phyloP scores from a whole-genome alignment of 83 land plant species.

The Picea abies region DNA sequence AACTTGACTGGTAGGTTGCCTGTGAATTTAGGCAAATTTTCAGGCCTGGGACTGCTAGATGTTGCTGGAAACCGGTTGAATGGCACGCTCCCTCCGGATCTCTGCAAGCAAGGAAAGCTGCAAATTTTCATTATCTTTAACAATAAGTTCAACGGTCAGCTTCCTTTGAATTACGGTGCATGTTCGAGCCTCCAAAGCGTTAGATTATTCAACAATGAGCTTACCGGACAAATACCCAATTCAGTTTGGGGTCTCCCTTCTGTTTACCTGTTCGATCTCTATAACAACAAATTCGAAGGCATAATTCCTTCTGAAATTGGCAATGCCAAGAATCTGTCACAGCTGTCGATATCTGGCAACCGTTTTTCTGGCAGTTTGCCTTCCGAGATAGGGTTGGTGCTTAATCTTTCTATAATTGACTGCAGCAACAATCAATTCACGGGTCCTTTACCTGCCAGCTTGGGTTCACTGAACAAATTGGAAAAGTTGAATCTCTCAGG shows the following conservation, averaged over 20 bases:
- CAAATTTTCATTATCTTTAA: constrained; percentile 11
- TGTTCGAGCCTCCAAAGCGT: constrained; percentile 15
- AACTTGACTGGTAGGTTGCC: constrained; percentile 26
- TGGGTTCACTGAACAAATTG: constrained; percentile 30
- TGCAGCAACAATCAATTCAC: constrained; percentile 36
- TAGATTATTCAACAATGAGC: constrained; percentile 5
- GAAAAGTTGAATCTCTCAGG: constrained; percentile 37
- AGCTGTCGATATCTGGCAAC: constrained; percentile 29
- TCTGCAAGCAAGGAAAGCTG: constrained; percentile 15
- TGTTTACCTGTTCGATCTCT: constrained; percentile 6
- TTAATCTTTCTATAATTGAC: constrained; percentile 27
- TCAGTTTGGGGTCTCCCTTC: constrained; percentile 21
- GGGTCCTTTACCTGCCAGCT: constrained; percentile 38
- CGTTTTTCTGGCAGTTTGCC: constrained; percentile 46
- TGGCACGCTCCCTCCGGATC: constrained; percentile 18
- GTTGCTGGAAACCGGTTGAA: constrained; percentile 13
- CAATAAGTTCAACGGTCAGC: constrained; percentile 11
- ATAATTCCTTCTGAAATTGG: constrained; percentile 13
- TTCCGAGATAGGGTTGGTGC: constrained; percentile 36
- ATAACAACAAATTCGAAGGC: constrained; percentile 20
- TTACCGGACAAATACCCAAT: constrained; percentile 12
- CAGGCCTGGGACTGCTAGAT: constrained; percentile 11
- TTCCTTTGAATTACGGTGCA: constrained; percentile 7
- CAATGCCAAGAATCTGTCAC: constrained; percentile 9
- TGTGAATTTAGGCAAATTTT: constrained; percentile 9